Percentiles rank a stretch among this genome's conserved stretches.
phyloP scores from a whole-genome alignment of 2,329 filamentous ascomycete genomes.

The Aaosphaeria pasadenensis region DNA sequence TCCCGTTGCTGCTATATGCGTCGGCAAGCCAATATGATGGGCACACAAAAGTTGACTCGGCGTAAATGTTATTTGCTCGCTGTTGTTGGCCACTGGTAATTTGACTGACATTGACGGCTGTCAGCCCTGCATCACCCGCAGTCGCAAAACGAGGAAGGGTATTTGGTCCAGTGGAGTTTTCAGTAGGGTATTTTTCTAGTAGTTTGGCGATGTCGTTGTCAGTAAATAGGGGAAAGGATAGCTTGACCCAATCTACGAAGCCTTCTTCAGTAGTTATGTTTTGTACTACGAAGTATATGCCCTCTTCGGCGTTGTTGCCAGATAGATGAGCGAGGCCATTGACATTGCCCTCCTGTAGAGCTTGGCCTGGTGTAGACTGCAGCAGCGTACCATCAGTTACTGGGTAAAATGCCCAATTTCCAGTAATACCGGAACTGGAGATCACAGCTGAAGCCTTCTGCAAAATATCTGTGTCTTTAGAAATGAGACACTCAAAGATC shows the following conservation, averaged over 20 bases:
- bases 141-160: slow-evolving; percentile 27
- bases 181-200: slow-evolving; percentile 37
- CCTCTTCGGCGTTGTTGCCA: slow-evolving; percentile 53
- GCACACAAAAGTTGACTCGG: slow-evolving; percentile 56
- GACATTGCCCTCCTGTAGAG: slow-evolving; percentile 33
- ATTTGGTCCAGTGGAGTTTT: slow-evolving; percentile 19
- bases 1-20: slow-evolving; percentile 33
- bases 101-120: slow-evolving; percentile 50
- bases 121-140: slow-evolving; percentile 34
- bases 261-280: slow-evolving; percentile 42
- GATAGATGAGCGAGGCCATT: slow-evolving; percentile 39
- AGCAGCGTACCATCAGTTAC: slow-evolving; percentile 44
- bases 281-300: slow-evolving; percentile 41
- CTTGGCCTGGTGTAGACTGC: slow-evolving; percentile 36
- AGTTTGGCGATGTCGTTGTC: slow-evolving; percentile 36
- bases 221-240: slow-evolving; percentile 36
- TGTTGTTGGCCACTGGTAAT: slow-evolving; percentile 55
- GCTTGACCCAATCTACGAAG: slow-evolving; percentile 45
- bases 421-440: slow-evolving; percentile 33
- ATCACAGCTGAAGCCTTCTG: slow-evolving; percentile 37
- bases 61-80: slow-evolving; percentile 51
- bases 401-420: slow-evolving; percentile 45
- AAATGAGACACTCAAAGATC: slow-evolving; percentile 43
- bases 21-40: slow-evolving; percentile 56
- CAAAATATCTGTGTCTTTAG: slow-evolving; percentile 34